Percentiles rank a stretch among this genome's conserved stretches.
Evolutionary conservation across 2,329 filamentous ascomycete genomes (phyloP).

Genomic region (Pseudocercospora macadamiae): DNA sequence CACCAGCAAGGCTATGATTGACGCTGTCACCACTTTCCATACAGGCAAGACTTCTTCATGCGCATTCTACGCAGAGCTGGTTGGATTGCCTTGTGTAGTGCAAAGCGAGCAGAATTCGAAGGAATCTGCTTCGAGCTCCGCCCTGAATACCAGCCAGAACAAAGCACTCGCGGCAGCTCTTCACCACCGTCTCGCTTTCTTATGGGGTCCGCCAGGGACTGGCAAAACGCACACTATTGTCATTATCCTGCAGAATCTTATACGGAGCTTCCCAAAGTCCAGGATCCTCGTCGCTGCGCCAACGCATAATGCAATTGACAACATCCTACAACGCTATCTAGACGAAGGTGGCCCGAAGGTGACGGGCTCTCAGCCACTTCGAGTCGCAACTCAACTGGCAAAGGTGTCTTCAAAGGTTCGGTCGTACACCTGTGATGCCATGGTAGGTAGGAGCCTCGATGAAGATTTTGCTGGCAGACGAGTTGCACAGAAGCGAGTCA

Average conservation of each 20-base stretch:
- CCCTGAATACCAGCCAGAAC: background rate
- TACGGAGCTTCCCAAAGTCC: conserved; percentile 39
- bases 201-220: background rate
- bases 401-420: conserved; percentile 1
- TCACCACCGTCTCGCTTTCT: background rate
- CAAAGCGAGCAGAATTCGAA: background rate
- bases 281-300: conserved; percentile 10
- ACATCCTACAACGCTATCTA: conserved; percentile 7
- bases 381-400: conserved; percentile 9
- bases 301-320: conserved; percentile 12
- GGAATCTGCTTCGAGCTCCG: background rate
- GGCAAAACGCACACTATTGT: conserved; percentile 77
- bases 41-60: background rate
- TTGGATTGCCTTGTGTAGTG: background rate
- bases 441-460: conserved; percentile 2
- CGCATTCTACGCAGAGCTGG: background rate
- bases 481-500: conserved; percentile 5
- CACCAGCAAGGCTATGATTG: conserved; percentile 9
- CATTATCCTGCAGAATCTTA: conserved; percentile 59
- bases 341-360: background rate
- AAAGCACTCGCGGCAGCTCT: background rate
- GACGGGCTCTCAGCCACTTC: background rate
- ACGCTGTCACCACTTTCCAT: conserved; percentile 4
- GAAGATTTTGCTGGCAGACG: background rate
- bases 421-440: conserved; percentile 10